Base-by-base conservation (phyloP, 345 rosid species). In the Boechera retrofracta region DNA sequence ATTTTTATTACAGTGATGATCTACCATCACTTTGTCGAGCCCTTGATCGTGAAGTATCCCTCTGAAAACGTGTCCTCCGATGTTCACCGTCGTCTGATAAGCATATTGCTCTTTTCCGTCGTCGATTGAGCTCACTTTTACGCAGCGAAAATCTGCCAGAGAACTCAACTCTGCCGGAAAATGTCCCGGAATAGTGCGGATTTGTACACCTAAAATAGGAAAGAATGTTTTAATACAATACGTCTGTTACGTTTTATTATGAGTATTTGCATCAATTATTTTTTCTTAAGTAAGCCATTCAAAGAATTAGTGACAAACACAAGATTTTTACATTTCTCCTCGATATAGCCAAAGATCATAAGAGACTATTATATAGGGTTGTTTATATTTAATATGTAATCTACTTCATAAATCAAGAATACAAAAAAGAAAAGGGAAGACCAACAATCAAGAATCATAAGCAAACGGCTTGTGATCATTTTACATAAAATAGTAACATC, bases 31-130 rank as follows among this genome's bases (percentile, higher is more conserved):
- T 47, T 81, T 69, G 1, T 82, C 85, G 24, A 73, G 83, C 56
- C 92, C 92, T 76, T 86, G 87, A 76, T 88, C 87, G 52, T 86
- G 79, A 15, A 88, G 90, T 79, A 88, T 82, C 68, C 92, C 92
- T 74, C 83, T 88, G 64, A 88, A 88, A 18, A 88, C 52, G 68
- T 82, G 88, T 16, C 89, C 92, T 64, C 88, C 86, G 4, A 88
- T 88, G 65, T 70, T 85, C 52, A 85, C 82, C 47, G 77, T 47
- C 49, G 86, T 76, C 56, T 79, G 79, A 81, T 81, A 83, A 60
- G 82, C 86, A 24, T 71, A 82, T 73, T 79, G 84, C 45, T 86
- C 88, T 33, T 61, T 80, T 33, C 49, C 76, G 21, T 82, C 84
- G n/a, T 80, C 82, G 5, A 82, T 39, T 32, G 86, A 74, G 45